Base-by-base conservation (phyloP, 306 rosid genomes). In the Potentilla sterilis region DNA sequence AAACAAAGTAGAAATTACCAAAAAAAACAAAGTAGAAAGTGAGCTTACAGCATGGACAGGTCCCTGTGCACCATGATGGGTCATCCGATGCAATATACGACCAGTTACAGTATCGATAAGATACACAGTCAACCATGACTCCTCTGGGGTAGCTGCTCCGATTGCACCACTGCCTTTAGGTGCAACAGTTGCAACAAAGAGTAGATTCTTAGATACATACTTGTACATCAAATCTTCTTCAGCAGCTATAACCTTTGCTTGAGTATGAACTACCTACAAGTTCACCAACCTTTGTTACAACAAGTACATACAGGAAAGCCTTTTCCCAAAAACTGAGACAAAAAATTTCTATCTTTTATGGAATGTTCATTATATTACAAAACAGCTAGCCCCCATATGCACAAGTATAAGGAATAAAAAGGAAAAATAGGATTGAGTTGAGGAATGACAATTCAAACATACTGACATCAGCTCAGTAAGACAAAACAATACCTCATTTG, bases 21-120 rank as follows among this genome's bases (percentile, higher is more conserved):
- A 28, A 28, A 28, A 28, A 28, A 80, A 69, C 80, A 34, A 65
- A 73, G 54, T 44, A 70, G 66, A 72, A 13, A 74, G 75, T 82
- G 44, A 69, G 77, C 97, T 92, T 85, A 92, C 99, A 75, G 96
- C 97, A 79, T 82, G 92, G 71, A 96, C 90, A 75, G 98, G 99
- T 67, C 99, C 99, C 91, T 89, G 96, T 74, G 97, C 88, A 75
- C 99, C 98, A 70, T 90, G 85, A 83, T 96, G 99, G 69, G 86
- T 85, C 97, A 96, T 85, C 67, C 96, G 89, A 61, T 96, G 96
- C 90, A 96, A 81, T 79, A 96, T 88, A 19, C 96, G 97, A 69
- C 99, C 98, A 75, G 93, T 89, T 43, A 96, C 88, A 32, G 96
- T 92, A 72, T 92, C 97, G 24, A 96, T 88, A 59, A 96, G 87